These are phyloP conservation scores for Mycena albidolilacea DNA, from an alignment of 768 basidiomycete species.

Conservation along the genomic window DNA sequence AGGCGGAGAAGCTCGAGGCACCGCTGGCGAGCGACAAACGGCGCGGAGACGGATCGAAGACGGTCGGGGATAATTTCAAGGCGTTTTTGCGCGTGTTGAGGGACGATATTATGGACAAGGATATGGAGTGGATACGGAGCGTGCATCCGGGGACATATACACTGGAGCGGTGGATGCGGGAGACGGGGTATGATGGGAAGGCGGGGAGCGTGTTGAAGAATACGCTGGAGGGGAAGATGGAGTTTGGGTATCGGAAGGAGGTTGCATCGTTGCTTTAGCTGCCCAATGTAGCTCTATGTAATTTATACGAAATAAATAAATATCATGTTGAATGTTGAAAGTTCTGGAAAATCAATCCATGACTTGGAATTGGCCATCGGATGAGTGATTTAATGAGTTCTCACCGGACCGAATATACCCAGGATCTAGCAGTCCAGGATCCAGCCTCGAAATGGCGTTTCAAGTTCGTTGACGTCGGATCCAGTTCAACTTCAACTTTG, in stretches of 20 bases:
- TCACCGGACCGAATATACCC: too few relatives aligned
- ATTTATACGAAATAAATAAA: neutral
- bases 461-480: too few relatives aligned
- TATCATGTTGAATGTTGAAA: neutral
- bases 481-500: neutral
- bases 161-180: conserved; percentile 52
- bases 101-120: conserved; percentile 50
- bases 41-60: conserved; percentile 33
- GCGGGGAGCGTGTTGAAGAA: conserved; percentile 21
- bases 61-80: conserved; percentile 45
- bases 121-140: conserved; percentile 51
- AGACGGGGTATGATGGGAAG: conserved; percentile 44
- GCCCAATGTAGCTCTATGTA: neutral
- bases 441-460: too few relatives aligned
- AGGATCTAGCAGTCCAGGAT: too few relatives aligned
- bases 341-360: too few relatives aligned
- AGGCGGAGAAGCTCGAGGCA: conserved; percentile 19
- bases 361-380: too few relatives aligned
- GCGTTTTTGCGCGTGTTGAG: conserved; percentile 51
- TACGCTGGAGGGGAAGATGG: conserved; percentile 19
- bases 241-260: neutral
- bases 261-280: neutral
- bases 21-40: conserved; percentile 29
- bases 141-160: conserved; percentile 47
- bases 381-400: too few relatives aligned